phyloP scores from a whole-genome alignment of 345 rosid species.

The Angophora floribunda region DNA sequence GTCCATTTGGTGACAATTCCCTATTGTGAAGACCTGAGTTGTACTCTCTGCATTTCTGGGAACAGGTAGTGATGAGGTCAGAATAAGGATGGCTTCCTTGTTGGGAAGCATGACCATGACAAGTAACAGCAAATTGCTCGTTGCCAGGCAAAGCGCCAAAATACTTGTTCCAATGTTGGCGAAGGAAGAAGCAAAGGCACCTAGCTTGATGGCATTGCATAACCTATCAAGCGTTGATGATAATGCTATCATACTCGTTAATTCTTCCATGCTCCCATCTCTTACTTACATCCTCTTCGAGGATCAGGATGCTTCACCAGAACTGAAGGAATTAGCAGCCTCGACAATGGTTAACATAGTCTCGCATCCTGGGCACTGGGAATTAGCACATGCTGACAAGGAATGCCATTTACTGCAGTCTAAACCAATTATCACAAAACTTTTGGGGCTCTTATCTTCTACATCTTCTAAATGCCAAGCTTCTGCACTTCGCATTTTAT shows the following conservation, averaged over 20 bases:
- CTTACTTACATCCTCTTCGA: conserved; percentile 19
- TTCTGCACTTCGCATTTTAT: conserved; percentile 15
- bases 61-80: conserved; percentile 27
- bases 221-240: conserved; percentile 30
- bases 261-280: conserved; percentile 23
- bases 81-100: conserved; percentile 27
- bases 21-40: neutral
- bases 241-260: conserved; percentile 25
- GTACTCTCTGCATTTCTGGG: neutral
- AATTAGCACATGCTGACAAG: conserved; percentile 23
- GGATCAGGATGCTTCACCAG: conserved; percentile 2
- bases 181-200: conserved; percentile 11
- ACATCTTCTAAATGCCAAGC: conserved; percentile 15
- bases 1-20: neutral
- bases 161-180: conserved; percentile 16
- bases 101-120: conserved; percentile 32
- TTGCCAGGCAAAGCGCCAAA: conserved; percentile 20
- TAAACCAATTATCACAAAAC: conserved; percentile 8
- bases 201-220: conserved; percentile 26
- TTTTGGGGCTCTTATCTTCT: conserved; percentile 18
- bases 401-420: conserved; percentile 29
- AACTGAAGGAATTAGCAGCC: conserved; percentile 21
- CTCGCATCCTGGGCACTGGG: conserved; percentile 38
- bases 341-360: conserved; percentile 25
- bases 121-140: conserved; percentile 21